These are phyloP conservation scores for Fusarium incarnatum DNA, from an alignment of 2,329 filamentous ascomycete species.

Conservation along the genomic window DNA sequence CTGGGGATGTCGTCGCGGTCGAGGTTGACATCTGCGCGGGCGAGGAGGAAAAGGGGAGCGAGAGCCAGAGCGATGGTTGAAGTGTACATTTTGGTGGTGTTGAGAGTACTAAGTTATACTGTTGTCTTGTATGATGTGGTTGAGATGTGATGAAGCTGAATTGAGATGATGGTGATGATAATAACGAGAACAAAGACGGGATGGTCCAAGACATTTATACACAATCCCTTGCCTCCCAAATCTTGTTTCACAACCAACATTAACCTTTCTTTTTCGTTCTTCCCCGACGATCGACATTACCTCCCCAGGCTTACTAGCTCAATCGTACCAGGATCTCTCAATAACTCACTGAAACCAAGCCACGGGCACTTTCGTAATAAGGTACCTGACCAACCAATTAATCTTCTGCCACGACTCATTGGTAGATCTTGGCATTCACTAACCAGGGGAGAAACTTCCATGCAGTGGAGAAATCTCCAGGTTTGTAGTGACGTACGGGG, in stretches of 20 bases:
- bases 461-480: slow-evolving; percentile 7
- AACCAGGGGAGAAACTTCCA: slow-evolving; percentile 6
- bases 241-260: background rate
- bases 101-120: background rate
- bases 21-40: slow-evolving; percentile 50
- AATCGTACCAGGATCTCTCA: background rate
- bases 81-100: slow-evolving; percentile 46
- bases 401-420: slow-evolving; percentile 24
- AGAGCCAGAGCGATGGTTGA: slow-evolving; percentile 47
- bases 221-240: background rate
- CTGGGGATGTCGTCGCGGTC: slow-evolving; percentile 51
- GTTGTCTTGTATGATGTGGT: background rate
- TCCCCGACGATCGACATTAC: slow-evolving; percentile 11
- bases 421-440: slow-evolving; percentile 14
- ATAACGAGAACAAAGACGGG: no score
- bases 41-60: slow-evolving; percentile 47
- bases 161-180: slow-evolving; percentile 3
- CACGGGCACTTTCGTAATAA: slow-evolving; percentile 36
- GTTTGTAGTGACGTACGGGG: background rate
- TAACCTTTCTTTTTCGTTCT: slow-evolving; percentile 9
- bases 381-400: slow-evolving; percentile 10
- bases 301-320: background rate
- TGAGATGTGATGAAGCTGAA: background rate
- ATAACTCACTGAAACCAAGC: slow-evolving; percentile 13
- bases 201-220: slow-evolving; percentile 18